Evolutionary conservation across 495 filamentous ascomycete species (phyloP).

Genomic region (Neurospora intermedia): DNA sequence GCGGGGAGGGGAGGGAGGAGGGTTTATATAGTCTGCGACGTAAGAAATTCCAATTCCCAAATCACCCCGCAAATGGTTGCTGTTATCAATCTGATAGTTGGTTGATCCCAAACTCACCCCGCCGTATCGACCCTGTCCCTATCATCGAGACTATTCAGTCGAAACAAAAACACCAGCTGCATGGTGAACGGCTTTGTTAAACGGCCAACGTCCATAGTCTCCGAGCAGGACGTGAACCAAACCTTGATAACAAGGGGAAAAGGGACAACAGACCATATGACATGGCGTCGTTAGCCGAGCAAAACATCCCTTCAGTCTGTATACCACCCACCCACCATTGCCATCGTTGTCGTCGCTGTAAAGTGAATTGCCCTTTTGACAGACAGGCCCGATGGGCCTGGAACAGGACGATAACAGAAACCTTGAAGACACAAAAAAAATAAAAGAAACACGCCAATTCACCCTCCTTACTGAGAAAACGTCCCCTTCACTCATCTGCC

Average conservation of each 20-base stretch:
- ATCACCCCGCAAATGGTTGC: background rate
- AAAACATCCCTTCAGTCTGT: background rate
- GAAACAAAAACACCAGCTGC: background rate
- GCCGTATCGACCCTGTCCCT: background rate
- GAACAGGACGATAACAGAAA: background rate
- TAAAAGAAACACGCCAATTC: background rate
- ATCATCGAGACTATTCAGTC: background rate
- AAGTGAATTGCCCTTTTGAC: background rate
- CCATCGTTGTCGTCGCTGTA: background rate
- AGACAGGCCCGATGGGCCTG: background rate
- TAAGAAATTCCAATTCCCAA: background rate
- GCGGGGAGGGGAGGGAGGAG: background rate
- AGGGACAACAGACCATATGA: background rate
- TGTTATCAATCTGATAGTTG: background rate
- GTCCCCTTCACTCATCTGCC: background rate
- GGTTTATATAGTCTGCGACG: background rate
- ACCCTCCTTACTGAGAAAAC: background rate
- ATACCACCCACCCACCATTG: background rate
- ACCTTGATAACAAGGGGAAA: background rate
- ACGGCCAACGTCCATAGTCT: background rate
- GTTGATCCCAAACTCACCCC: background rate
- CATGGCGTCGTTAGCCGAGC: background rate
- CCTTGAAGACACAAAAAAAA: background rate
- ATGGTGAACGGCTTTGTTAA: background rate
- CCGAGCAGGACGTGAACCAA: background rate